Percentiles rank a stretch among this genome's conserved stretches.
phyloP scores from a whole-genome alignment of 805 yeast species.

The Metschnikowia amazonensis region DNA sequence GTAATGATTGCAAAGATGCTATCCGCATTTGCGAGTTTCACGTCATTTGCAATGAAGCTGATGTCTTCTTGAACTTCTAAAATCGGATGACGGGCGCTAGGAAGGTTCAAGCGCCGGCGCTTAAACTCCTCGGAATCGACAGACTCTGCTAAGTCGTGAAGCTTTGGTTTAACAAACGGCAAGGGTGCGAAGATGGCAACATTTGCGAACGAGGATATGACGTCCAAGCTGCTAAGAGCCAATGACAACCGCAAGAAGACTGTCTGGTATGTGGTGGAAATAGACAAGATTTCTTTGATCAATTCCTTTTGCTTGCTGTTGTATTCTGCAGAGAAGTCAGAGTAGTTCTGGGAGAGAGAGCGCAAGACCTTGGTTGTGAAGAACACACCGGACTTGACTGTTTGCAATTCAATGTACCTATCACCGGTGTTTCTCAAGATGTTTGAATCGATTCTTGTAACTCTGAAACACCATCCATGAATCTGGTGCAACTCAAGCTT shows the following conservation, averaged over 20 bases:
- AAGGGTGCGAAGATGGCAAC: conserved; percentile 73
- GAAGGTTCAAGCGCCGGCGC: conserved; percentile 49
- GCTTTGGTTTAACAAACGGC: conserved; percentile 71
- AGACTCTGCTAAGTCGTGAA: conserved; percentile 49
- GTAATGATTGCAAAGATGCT: conserved; percentile 81
- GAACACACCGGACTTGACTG: conserved; percentile 92
- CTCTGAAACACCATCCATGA: conserved; percentile 93
- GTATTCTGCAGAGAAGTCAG: conserved; percentile 61
- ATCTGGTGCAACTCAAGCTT: conserved; percentile 83
- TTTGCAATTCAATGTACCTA: conserved; percentile 73
- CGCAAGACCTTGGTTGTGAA: conserved; percentile 73
- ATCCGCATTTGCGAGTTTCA: conserved; percentile 48
- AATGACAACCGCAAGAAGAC: conserved; percentile 67
- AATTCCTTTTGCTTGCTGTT: conserved; percentile 70
- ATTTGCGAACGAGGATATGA: conserved; percentile 80
- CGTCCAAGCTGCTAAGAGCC: conserved; percentile 73
- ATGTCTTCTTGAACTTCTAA: conserved; percentile 89
- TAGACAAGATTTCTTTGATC: conserved; percentile 76
- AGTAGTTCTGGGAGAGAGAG: conserved; percentile 55
- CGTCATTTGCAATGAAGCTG: conserved; percentile 88
- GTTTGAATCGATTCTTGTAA: conserved; percentile 85
- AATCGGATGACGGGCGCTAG: conserved; percentile 91
- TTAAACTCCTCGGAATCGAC: conserved; percentile 23
- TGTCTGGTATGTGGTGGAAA: conserved; percentile 77
- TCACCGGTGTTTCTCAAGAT: conserved; percentile 59